Conservation (phyloP, 331 rosid genomes). For the Rosa hybrid region DNA sequence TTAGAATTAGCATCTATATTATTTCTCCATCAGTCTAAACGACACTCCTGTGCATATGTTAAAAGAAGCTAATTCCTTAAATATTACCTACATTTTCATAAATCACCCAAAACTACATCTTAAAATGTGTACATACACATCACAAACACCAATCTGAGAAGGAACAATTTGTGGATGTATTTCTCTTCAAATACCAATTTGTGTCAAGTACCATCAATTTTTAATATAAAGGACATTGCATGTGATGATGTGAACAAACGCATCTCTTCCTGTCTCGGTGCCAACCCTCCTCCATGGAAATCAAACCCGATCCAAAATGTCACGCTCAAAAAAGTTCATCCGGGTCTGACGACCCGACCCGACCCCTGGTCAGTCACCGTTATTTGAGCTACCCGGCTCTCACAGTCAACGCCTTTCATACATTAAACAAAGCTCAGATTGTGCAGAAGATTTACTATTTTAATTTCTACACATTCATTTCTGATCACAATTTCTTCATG, state of each 20-base stretch:
- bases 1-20: too few species aligned
- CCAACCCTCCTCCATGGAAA: neutral
- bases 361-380: too few species aligned
- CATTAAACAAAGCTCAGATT: slow-evolving; percentile 10
- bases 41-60: too few species aligned
- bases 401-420: slow-evolving; percentile 18
- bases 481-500: slow-evolving; percentile 7
- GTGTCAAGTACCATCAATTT: too few species aligned
- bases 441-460: neutral
- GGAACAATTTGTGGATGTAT: too few species aligned
- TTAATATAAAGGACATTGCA: neutral
- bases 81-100: too few species aligned
- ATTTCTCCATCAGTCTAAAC: too few species aligned
- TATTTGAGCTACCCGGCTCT: neutral
- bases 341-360: neutral
- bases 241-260: neutral
- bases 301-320: neutral
- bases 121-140: too few species aligned
- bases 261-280: neutral
- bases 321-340: neutral
- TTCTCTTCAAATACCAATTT: too few species aligned
- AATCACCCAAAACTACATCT: too few species aligned
- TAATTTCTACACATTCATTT: neutral
- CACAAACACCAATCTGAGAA: too few species aligned
- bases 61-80: too few species aligned